These are phyloP conservation scores for Sclerotinia sclerotiorum DNA, from an alignment of 2,329 filamentous ascomycete species.

Conservation along the genomic window DNA sequence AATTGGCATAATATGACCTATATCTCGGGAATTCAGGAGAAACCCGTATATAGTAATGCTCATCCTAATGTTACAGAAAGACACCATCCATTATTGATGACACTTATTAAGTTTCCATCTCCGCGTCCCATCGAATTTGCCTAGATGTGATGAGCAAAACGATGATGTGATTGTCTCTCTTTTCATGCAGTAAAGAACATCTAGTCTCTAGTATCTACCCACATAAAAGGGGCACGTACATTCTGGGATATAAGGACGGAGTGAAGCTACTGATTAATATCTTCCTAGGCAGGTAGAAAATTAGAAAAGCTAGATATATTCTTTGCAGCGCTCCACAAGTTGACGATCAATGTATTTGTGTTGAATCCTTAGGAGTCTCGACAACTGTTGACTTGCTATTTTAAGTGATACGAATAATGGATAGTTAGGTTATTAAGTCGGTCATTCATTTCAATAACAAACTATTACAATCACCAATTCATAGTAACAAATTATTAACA, in stretches of 20 bases:
- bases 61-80: slow-evolving; percentile 7
- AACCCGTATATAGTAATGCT: slow-evolving; percentile 6
- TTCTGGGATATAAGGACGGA: not conserved
- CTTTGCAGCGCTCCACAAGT: slow-evolving; percentile 7
- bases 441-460: not conserved
- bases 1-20: not conserved
- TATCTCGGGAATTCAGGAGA: not conserved
- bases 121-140: not conserved
- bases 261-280: too few relatives aligned
- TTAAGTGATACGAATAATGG: not conserved
- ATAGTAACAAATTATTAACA: not conserved
- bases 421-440: not conserved
- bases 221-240: slow-evolving; percentile 7
- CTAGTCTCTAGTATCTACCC: not conserved
- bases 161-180: slow-evolving; percentile 19
- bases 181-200: slow-evolving; percentile 3
- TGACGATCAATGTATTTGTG: not conserved
- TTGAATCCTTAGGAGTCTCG: not conserved
- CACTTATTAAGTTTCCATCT: not conserved
- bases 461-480: not conserved
- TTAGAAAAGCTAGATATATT: not conserved
- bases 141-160: slow-evolving; percentile 11
- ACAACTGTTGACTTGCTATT: not conserved
- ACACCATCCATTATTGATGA: not conserved
- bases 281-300: not conserved